Percentiles rank a stretch among this genome's conserved stretches.
These are phyloP conservation scores for Ulmus americana DNA, from an alignment of 331 rosid species.

Conservation along the genomic window DNA sequence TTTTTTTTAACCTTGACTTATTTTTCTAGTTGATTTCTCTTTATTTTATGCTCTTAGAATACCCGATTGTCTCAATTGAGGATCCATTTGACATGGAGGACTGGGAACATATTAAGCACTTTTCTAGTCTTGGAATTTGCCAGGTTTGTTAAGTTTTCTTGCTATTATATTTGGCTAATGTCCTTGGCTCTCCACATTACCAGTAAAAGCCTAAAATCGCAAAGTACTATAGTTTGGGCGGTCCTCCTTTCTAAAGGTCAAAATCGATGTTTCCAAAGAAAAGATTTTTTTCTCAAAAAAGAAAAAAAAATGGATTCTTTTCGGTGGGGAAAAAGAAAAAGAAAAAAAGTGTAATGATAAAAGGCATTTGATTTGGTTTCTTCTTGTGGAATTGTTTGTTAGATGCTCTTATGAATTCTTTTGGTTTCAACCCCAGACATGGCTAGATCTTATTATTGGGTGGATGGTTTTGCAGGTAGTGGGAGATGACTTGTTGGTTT, in stretches of 20 bases:
- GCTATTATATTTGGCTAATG: constrained; percentile 22
- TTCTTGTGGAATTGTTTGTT: constrained; percentile 6
- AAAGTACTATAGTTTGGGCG: background rate
- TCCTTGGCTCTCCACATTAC: constrained; percentile 14
- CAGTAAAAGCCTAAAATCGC: background rate
- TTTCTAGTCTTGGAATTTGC: constrained; percentile 61
- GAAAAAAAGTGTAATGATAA: too few species aligned
- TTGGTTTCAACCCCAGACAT: background rate
- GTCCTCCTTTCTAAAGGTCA: background rate
- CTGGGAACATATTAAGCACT: constrained; percentile 67
- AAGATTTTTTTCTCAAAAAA: background rate
- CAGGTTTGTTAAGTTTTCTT: constrained; percentile 47
- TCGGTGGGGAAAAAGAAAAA: too few species aligned
- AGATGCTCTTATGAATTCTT: constrained; percentile 16
- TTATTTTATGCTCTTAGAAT: constrained; percentile 41
- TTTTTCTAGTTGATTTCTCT: constrained; percentile 11
- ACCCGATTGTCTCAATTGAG: constrained; percentile 76
- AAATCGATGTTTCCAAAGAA: background rate
- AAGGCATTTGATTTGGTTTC: background rate
- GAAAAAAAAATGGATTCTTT: too few species aligned
- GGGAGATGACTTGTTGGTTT: constrained; percentile 81
- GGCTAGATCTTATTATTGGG: background rate
- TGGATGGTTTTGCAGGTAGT: constrained; percentile 55
- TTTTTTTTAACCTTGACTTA: constrained; percentile 10
- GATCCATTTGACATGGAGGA: constrained; percentile 97